Conservation (phyloP, 768 basidiomycete species). For the Rhodotorula kratochvilovae region DNA sequence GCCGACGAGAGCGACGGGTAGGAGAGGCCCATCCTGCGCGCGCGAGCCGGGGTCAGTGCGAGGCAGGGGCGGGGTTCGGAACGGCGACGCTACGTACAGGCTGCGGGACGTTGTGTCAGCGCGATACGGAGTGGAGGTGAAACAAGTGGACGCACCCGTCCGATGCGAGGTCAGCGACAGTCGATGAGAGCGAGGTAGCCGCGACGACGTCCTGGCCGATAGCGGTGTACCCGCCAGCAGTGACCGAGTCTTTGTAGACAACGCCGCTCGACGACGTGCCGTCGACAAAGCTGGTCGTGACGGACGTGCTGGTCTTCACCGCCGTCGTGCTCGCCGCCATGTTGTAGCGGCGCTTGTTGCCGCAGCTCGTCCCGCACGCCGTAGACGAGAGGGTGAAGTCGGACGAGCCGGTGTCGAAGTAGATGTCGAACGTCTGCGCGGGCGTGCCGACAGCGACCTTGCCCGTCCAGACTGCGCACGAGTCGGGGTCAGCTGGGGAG, state of each 20-base stretch:
- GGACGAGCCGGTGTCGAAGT: slow-evolving; percentile 48
- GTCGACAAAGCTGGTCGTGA: slow-evolving; percentile 42
- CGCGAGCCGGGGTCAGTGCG: neutral
- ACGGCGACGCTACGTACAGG: neutral
- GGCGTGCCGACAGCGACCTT: slow-evolving; percentile 25
- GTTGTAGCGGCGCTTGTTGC: slow-evolving; percentile 33
- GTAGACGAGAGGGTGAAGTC: slow-evolving; percentile 44
- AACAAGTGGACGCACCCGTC: slow-evolving; percentile 22
- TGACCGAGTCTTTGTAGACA: slow-evolving; percentile 39
- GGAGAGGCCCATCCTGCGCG: slow-evolving; percentile 30
- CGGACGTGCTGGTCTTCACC: slow-evolving; percentile 15
- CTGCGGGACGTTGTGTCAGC: neutral
- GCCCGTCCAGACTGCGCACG: slow-evolving; percentile 29
- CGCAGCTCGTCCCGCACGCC: slow-evolving; percentile 25
- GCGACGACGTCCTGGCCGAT: slow-evolving; percentile 35
- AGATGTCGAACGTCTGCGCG: slow-evolving; percentile 45
- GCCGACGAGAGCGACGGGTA: slow-evolving; percentile 30
- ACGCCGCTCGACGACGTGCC: slow-evolving; percentile 37
- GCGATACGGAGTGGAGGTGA: neutral
- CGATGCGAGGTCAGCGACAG: slow-evolving; percentile 11
- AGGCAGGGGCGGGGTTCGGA: no score
- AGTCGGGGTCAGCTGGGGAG: no score
- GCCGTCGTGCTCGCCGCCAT: slow-evolving; percentile 24
- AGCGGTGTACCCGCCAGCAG: slow-evolving; percentile 20
- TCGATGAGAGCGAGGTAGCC: slow-evolving; percentile 34